Conservation (phyloP, 225 moss, liverwort and hornwort species). For the Ulota crispa region DNA sequence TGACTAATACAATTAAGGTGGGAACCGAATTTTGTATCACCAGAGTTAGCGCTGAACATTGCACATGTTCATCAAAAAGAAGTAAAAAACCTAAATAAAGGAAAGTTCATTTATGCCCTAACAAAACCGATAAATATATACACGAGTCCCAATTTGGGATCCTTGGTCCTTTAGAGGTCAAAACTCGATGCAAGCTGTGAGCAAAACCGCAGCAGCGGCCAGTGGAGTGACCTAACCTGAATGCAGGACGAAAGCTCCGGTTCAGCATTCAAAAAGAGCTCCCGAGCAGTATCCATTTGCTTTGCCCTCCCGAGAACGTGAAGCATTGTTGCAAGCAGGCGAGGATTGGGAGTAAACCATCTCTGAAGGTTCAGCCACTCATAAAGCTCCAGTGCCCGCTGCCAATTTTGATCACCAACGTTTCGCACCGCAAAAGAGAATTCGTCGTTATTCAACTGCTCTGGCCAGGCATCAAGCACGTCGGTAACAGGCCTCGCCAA, state of each 20-base stretch:
- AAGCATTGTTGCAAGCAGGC: slow-evolving; percentile 82
- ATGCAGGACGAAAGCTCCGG: slow-evolving; percentile 76
- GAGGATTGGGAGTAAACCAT: slow-evolving; percentile 91
- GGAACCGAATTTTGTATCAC: background rate
- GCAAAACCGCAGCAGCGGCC: background rate
- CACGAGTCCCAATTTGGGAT: background rate
- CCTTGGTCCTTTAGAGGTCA: background rate
- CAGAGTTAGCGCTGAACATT: background rate
- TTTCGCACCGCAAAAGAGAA: slow-evolving; percentile 71
- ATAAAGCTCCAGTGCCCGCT: slow-evolving; percentile 78
- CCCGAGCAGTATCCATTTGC: slow-evolving; percentile 68
- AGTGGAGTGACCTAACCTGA: slow-evolving; percentile 51
- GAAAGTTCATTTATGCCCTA: background rate
- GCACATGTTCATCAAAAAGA: background rate
- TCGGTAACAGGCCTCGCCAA: slow-evolving; percentile 62
- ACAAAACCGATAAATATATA: background rate
- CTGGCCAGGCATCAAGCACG: slow-evolving; percentile 73
- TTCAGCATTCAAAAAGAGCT: slow-evolving; percentile 70
- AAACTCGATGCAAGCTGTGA: slow-evolving; percentile 22
- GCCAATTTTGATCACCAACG: slow-evolving; percentile 70
- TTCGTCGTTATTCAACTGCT: slow-evolving; percentile 75
- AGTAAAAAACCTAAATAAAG: background rate
- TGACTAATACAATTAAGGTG: background rate
- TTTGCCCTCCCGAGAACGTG: slow-evolving; percentile 80
- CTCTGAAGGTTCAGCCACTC: slow-evolving; percentile 81